Conservation (phyloP, 2,329 filamentous ascomycete genomes). For the Neofusicoccum sp. region DNA sequence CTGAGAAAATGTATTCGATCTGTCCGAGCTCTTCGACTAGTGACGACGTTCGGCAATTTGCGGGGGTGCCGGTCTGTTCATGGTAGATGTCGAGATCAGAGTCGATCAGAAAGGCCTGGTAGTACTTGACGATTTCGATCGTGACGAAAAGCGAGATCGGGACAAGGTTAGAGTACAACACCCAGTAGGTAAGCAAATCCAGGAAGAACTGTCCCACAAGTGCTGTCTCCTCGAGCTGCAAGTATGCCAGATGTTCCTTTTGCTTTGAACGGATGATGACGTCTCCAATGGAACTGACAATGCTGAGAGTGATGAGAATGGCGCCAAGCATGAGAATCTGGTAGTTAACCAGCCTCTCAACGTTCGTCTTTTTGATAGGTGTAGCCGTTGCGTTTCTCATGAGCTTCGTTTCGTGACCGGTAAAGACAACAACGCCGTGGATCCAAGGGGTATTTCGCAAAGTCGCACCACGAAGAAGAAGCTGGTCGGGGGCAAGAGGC, state of each 20-base stretch:
- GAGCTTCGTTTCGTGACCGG: constrained; percentile 95
- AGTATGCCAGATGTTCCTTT: constrained; percentile 68
- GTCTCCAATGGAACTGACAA: constrained; percentile 90
- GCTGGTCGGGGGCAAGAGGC: constrained; percentile 85
- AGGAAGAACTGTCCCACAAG: constrained; percentile 78
- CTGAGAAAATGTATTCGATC: constrained; percentile 98
- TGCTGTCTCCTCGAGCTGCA: constrained; percentile 58
- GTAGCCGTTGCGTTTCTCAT: constrained; percentile 98
- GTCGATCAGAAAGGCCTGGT: constrained; percentile 96
- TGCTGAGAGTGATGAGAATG: constrained; percentile 80
- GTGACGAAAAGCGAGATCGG: constrained; percentile 98
- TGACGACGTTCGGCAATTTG: constrained; percentile 93
- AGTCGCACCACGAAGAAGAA: constrained; percentile 89
- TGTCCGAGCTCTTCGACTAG: constrained; percentile 96
- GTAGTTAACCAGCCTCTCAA: constrained; percentile 90
- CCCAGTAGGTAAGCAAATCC: constrained; percentile 98
- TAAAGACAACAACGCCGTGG: constrained; percentile 94
- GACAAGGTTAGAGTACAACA: constrained; percentile 93
- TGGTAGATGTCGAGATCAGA: constrained; percentile 98
- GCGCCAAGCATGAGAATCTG: constrained; percentile 88
- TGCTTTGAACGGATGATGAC: constrained; percentile 73
- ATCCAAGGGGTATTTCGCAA: constrained; percentile 97
- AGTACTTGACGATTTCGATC: constrained; percentile 96
- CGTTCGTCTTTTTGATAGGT: constrained; percentile 95
- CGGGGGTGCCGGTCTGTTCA: constrained; percentile 90